These are phyloP conservation scores for Aspergillus ustus DNA, from an alignment of 2,329 filamentous ascomycete species.

Conservation along the genomic window DNA sequence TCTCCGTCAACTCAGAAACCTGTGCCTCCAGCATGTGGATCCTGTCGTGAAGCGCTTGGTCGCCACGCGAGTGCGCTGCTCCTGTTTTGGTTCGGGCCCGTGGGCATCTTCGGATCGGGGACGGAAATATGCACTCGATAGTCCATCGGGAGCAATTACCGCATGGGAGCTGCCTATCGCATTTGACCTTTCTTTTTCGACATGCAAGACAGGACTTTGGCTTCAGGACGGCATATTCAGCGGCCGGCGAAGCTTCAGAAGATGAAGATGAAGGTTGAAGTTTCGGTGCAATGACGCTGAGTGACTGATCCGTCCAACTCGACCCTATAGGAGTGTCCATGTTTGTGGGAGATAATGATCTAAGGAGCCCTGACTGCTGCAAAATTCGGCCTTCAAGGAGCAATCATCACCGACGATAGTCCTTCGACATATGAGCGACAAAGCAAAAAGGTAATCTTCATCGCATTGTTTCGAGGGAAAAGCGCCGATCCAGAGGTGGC, in stretches of 20 bases:
- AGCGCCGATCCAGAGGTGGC: background rate
- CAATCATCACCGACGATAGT: background rate
- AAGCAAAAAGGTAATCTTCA: conserved; percentile 4
- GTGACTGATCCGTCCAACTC: background rate
- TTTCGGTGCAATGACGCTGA: conserved; percentile 11
- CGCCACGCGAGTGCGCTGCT: background rate
- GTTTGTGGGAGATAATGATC: background rate
- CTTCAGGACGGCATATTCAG: conserved; percentile 14
- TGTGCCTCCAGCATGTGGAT: conserved; percentile 9
- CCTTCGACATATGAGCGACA: background rate
- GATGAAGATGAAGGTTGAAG: background rate
- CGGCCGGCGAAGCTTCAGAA: background rate
- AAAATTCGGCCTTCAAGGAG: conserved; percentile 8
- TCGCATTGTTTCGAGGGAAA: background rate
- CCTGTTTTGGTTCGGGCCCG: conserved; percentile 11
- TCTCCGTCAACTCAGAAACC: background rate
- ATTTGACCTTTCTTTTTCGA: conserved; percentile 35
- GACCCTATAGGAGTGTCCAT: background rate
- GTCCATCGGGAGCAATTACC: conserved; percentile 28
- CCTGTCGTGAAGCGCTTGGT: conserved; percentile 3
- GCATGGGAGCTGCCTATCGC: conserved; percentile 33
- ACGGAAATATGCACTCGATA: conserved; percentile 23
- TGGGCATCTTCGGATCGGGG: conserved; percentile 21
- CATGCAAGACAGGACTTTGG: conserved; percentile 32
- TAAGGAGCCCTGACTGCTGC: conserved; percentile 2